Evolutionary conservation across 257 asterid species (phyloP).

Genomic region (Osmanthus fragrans): DNA sequence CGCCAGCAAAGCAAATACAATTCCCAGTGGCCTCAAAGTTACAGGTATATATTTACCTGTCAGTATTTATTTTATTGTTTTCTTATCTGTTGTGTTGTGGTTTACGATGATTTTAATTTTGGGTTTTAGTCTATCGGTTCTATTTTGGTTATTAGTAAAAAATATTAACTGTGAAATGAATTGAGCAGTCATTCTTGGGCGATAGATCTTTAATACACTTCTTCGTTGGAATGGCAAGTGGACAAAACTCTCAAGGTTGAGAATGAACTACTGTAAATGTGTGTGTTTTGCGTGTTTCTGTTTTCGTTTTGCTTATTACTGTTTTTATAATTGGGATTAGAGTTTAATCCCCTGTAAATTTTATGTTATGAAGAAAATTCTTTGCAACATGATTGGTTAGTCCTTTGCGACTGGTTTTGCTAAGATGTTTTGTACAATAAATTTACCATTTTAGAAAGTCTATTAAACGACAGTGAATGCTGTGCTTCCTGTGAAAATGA

Average conservation of each 20-base stretch:
- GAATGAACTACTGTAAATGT: no score
- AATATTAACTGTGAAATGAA: not conserved
- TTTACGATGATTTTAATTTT: not conserved
- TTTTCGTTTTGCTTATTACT: not conserved
- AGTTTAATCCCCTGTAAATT: not conserved
- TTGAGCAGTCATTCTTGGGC: not conserved
- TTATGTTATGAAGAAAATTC: not conserved
- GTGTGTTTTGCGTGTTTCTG: not conserved
- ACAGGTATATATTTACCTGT: slow-evolving; percentile 46
- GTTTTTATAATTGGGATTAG: not conserved
- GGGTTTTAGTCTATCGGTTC: not conserved
- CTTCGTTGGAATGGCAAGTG: not conserved
- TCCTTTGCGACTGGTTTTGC: not conserved
- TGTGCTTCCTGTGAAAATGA: no score
- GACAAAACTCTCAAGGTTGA: not conserved
- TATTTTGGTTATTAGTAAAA: not conserved
- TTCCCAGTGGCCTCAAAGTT: slow-evolving; percentile 95
- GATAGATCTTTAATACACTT: not conserved
- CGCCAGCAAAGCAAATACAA: slow-evolving; percentile 44
- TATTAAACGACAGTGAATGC: not conserved
- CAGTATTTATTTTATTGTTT: not conserved
- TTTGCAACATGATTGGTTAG: not conserved
- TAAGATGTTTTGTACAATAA: not conserved
- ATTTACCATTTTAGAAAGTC: not conserved
- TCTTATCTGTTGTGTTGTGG: slow-evolving; percentile 14